Evolutionary conservation across 2,329 filamentous ascomycete species (phyloP), one percentile per base, ranked within the genome.

Genomic region (Talaromyces sp.): DNA sequence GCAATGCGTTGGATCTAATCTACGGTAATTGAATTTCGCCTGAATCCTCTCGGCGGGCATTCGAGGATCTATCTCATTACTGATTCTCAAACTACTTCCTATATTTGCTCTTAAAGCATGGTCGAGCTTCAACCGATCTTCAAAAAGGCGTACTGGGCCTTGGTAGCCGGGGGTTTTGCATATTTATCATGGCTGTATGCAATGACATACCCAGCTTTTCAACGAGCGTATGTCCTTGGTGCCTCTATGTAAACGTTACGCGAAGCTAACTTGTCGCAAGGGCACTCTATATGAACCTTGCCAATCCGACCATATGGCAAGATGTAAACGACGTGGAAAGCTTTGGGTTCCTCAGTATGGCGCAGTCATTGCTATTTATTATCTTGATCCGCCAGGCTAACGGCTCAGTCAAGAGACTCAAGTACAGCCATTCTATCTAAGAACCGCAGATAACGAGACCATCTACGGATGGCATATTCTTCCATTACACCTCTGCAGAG

Each of bases 401-500:
- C 28, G 45, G 5, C 40, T 1, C 33, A 15, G 46, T 22, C 10
- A 64, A 93, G 89, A 85, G 69, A 91, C 91, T 65, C 93, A 97
- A 75, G 88, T 96, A 2, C 91, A 90, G 5, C 89, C 93, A 0
- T 97, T 97, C 71, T 85, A 83, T 50, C 75, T 97, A 37, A 76
- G 75, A 3, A 94, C 91, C 0, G 78, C 84, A 1, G 92, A 97
- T 70, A 84, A 85, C 39, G 87, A 92, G 71, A 84, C 78, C 2
- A 76, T 97, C 17, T 95, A 94, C 69, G 89, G 89, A 25, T 97
- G 93, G 93, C 93, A 97, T 68, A 81, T 97, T 56, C 77, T 97
- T 51, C 93, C 93, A 0, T 74, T 95, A 6, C 84, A 87, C 53
- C 77, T 90, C 0, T 96, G 95, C 70, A 78, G 84, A 6, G 80